Evolutionary conservation across 306 rosid species (phyloP), one percentile per base, ranked within the genome.

Genomic region (Prunus campanulata): DNA sequence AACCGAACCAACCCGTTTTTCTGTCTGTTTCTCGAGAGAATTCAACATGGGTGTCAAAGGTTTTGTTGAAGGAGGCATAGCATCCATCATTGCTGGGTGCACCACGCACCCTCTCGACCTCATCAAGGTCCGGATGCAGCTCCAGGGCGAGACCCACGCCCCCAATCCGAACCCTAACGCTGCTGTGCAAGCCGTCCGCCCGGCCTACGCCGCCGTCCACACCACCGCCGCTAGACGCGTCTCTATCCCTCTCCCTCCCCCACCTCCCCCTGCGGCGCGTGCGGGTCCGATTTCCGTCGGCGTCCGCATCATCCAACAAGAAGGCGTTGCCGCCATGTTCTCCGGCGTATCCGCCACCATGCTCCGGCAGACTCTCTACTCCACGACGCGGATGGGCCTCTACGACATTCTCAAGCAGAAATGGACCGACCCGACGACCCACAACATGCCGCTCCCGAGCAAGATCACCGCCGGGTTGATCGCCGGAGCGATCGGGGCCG

Each of bases 301-400:
- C 1, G 81, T 82, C 6, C 86, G 86, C 2, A 81, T 91, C 4
- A 65, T 91, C n/a, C 93, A 85, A 25, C 93, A 87, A 24, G 97
- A 91, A 63, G 97, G 97, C 6, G 69, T 89, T 0, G 25, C 80
- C 0, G 93, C 97, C 0, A 66, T 91, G n/a, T 91, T 87, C 82
- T 86, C 93, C 51, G 93, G 97, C 30, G 86, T 91, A 5, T 91
- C 97, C 35, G 94, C 97, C 67, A 91, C 94, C 62, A 79, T 91
- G 51, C 94, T 91, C 85, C 92, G 94, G 15, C 97, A 91, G 83
- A 76, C 81, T 1, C 86, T 91, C 4, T 91, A 91, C 79, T 91
- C 97, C 64, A 91, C 97, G 56, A 91, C 97, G 50, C 88, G 94
- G 4, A 91, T 91, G 97, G 97, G 97, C 0, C 90, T 91, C 56